phyloP scores from a whole-genome alignment of 169 alveolate species.

The Plasmodium falciparum region DNA sequence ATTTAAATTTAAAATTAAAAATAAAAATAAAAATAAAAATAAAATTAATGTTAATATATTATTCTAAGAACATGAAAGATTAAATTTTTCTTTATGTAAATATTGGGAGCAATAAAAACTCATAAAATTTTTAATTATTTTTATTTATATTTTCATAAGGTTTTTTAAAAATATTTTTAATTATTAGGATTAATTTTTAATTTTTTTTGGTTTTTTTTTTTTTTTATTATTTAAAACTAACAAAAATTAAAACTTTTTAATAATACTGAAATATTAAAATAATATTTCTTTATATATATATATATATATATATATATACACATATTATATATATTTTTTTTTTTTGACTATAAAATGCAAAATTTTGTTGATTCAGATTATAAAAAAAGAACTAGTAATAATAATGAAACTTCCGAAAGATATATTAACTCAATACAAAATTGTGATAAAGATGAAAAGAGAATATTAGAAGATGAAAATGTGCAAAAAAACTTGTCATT shows the following conservation, averaged over 20 bases:
- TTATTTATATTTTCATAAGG: no score
- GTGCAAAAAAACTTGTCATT: slow-evolving; percentile 5
- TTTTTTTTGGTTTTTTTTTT: slow-evolving; percentile 11
- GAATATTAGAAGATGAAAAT: slow-evolving; percentile 12
- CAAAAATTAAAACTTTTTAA: no score
- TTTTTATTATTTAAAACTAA: background rate
- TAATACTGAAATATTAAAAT: background rate
- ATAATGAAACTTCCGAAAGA: slow-evolving; percentile 30
- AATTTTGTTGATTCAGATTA: slow-evolving; percentile 25
- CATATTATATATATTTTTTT: background rate
- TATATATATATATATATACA: slow-evolving; percentile 3
- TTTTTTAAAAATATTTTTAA: no score
- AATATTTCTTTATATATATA: slow-evolving; percentile 2
- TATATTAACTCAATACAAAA: background rate
- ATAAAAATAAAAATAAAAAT: no score
- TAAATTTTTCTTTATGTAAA: no score
- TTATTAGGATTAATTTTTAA: background rate
- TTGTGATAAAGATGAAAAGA: slow-evolving; percentile 17
- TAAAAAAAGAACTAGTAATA: background rate
- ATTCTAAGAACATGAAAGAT: no score
- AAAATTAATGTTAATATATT: no score
- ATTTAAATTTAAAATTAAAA: no score
- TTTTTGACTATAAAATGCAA: slow-evolving; percentile 37
- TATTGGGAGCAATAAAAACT: no score
- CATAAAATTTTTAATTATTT: background rate